Base-by-base conservation (phyloP, 1,284 basidiomycete species). In the Sanghuangporus baumii region DNA sequence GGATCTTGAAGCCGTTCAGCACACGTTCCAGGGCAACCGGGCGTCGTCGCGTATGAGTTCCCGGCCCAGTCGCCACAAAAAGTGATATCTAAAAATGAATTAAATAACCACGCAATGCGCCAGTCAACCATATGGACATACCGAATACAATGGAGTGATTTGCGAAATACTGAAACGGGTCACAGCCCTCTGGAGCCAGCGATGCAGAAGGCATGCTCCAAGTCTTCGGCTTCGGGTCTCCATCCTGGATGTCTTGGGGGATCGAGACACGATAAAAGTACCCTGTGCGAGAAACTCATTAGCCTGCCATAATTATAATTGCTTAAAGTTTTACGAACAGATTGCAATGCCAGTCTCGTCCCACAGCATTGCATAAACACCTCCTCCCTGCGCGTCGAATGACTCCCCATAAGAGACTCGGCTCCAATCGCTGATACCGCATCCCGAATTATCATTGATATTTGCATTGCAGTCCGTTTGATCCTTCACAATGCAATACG, bases 51-150 rank as follows among this genome's bases (percentile, higher is more conserved):
- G 69, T 89, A 92, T 2, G 85, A 85, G 70, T 89, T 87, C 47
- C 89, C 90, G 4, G 89, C 91, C 89, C 89, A 91, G 72, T 90
- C 89, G 67, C 90, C 89, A 68, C 89, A 92, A 68, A 91, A 90
- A 9, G 89, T 92, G 65, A 92, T 91, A 71, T 92, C 89, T 89
- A 51, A 58, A 36, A 43, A 41, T 37, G 7, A 54, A 12, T 23
- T 40, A 14, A 38, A 63, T 50, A 37, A 14, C 23, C 34, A 7
- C 18, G 6, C 26, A 26, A 40, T 31, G 16, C 23, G 18, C 9
- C 38, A 16, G 5, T 6, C 16, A 46, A 34, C 46, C 8, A 31
- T 12, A 23, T 23, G 26, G n/a, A 65, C 67, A 36, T 31, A 85
- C 83, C 82, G 65, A 87, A 86, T 41, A 89, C 71, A 59, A 89